phyloP scores from a whole-genome alignment of 768 basidiomycete genomes.

The Tricholoma furcatifolium region DNA sequence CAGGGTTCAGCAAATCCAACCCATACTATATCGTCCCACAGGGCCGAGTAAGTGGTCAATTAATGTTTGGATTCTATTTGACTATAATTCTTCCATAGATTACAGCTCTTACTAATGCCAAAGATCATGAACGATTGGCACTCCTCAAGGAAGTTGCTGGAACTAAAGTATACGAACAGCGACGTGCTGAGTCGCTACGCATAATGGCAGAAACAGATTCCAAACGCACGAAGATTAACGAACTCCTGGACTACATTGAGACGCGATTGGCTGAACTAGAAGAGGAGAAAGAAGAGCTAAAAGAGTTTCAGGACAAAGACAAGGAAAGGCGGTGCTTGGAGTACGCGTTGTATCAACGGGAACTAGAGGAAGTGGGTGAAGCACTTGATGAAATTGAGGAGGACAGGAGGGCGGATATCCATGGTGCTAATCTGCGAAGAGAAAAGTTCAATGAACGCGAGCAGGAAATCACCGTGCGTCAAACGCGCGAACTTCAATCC shows the following conservation, averaged over 20 bases:
- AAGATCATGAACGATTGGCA: constrained; percentile 89
- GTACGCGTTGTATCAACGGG: constrained; percentile 90
- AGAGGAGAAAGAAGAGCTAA: constrained; percentile 96
- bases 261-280: constrained; percentile 88
- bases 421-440: constrained; percentile 78
- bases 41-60: constrained; percentile 68
- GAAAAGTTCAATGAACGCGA: constrained; percentile 83
- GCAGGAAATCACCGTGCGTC: constrained; percentile 76
- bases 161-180: constrained; percentile 96
- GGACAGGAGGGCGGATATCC: constrained; percentile 79
- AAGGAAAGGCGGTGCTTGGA: constrained; percentile 93
- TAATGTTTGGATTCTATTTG: background rate
- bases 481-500: background rate
- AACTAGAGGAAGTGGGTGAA: constrained; percentile 84
- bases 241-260: constrained; percentile 88
- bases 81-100: constrained; percentile 51
- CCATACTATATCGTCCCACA: constrained; percentile 99
- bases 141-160: constrained; percentile 98
- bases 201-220: constrained; percentile 97
- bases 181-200: constrained; percentile 86
- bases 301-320: constrained; percentile 95
- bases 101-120: constrained; percentile 94
- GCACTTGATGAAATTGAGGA: constrained; percentile 84
- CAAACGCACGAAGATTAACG: constrained; percentile 88
- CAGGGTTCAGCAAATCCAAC: constrained; percentile 97